Conservation (phyloP, 768 basidiomycete genomes). For the Sporobolomyces pararoseus region DNA sequence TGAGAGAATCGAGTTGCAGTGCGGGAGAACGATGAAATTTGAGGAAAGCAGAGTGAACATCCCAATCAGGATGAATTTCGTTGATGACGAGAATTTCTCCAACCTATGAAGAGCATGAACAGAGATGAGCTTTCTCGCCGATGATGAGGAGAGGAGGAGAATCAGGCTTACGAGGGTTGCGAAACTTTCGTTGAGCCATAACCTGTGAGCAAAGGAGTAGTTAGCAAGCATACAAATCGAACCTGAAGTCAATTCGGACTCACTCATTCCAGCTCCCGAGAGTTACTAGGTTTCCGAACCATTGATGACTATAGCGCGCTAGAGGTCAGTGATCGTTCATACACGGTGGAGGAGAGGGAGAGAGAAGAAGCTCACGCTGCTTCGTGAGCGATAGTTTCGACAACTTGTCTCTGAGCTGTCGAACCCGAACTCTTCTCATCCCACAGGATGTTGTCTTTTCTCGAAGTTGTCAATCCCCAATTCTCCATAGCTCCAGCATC, state of each 20-base stretch:
- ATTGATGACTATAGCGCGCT: constrained; percentile 17
- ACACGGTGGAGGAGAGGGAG: no score
- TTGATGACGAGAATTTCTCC: constrained; percentile 58
- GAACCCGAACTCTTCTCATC: constrained; percentile 69
- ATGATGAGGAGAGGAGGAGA: background rate
- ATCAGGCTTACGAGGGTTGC: constrained; percentile 23
- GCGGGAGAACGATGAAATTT: constrained; percentile 71
- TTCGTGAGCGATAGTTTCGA: constrained; percentile 20
- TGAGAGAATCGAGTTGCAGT: constrained; percentile 73
- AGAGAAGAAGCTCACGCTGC: background rate
- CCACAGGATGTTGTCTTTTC: constrained; percentile 59
- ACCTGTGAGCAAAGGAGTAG: background rate
- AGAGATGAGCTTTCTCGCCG: background rate
- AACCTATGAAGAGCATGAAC: constrained; percentile 44
- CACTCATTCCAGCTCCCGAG: constrained; percentile 51
- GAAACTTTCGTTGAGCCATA: constrained; percentile 48
- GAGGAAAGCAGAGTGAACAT: constrained; percentile 66
- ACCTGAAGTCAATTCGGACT: background rate
- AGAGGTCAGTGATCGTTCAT: background rate
- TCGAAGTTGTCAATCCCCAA: constrained; percentile 5
- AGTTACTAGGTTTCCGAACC: constrained; percentile 80
- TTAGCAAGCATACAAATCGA: background rate
- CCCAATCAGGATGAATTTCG: constrained; percentile 61
- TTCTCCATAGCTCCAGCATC: constrained; percentile 59
- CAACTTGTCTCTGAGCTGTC: constrained; percentile 59